Conservation (phyloP, 768 basidiomycete genomes). For the Termitomyces sp. region DNA sequence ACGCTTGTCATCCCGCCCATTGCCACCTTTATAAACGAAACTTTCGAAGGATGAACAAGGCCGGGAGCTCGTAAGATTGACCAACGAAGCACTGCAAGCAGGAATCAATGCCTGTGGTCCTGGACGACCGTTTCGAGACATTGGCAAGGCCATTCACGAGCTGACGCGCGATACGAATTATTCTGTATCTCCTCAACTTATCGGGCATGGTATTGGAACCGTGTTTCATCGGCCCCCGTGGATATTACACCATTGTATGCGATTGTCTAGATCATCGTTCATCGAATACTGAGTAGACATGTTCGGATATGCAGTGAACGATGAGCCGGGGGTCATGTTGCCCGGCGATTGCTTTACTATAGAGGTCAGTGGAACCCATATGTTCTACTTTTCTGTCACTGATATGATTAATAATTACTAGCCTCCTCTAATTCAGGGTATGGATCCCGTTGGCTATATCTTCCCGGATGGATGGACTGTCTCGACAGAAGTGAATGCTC, state of each 20-base stretch:
- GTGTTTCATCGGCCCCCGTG: constrained; percentile 79
- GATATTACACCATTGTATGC: constrained; percentile 73
- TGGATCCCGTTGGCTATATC: constrained; percentile 61
- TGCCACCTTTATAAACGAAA: not conserved
- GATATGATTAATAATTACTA: constrained; percentile 18
- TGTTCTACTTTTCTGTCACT: not conserved
- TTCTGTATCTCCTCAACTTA: constrained; percentile 66
- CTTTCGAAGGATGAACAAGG: constrained; percentile 61
- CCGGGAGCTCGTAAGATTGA: constrained; percentile 54
- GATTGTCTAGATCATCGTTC: not conserved
- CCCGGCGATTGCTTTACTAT: constrained; percentile 93
- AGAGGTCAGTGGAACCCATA: constrained; percentile 44
- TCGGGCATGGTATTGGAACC: constrained; percentile 84
- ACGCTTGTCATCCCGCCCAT: constrained; percentile 18
- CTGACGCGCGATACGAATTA: constrained; percentile 37
- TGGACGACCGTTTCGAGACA: constrained; percentile 58
- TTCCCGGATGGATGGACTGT: constrained; percentile 94
- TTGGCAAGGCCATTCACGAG: constrained; percentile 66
- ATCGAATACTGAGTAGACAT: not conserved
- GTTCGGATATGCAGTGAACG: constrained; percentile 51
- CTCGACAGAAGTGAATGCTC: constrained; percentile 65
- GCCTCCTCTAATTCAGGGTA: constrained; percentile 78
- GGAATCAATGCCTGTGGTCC: constrained; percentile 78
- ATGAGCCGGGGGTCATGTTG: constrained; percentile 76
- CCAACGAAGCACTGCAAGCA: constrained; percentile 57